Base-by-base conservation (phyloP, 75 land plant genomes). In the Isoetes taiwanensis region DNA sequence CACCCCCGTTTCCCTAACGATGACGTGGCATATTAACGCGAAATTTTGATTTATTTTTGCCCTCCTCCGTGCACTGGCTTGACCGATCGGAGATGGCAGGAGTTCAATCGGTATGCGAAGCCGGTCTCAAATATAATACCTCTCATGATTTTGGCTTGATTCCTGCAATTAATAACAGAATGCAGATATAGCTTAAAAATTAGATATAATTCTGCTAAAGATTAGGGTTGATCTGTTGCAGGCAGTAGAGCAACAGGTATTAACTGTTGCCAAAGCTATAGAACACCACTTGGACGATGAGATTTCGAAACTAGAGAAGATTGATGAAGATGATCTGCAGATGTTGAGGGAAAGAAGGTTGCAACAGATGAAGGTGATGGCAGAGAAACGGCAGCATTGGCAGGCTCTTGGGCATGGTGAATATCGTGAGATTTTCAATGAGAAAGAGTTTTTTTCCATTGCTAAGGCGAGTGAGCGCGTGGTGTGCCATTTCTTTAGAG, bases 401-500 rank as follows among this genome's bases (percentile, higher is more conserved):
- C 54, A 78, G 64, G 57, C 81, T 20, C 66, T 76, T 3, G 98
- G 96, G 28, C 98, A 93, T 20, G 96, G 98, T 23, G 96, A 93
- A 30, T 88, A 93, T 67, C 68, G 79, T 19, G 98, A 93, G 72
- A 73, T 93, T 17, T 64, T 59, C 24, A 27, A 68, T 43, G 95
- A 93, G 74, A 93, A 93, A 73, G 98, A 93, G 3, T 93, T 93
- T 62, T 93, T 93, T 57, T 38, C 89, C 4, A 68, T 53, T 20
- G 98, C 73, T 35, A 93, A 93, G 72, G 82, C 82, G 43, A 93
- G 98, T 34, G 98, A 93, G 30, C 81, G 95, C 42, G 81, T 93
- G n/a, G 86, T 93, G 30, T 87, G 95, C 61, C 98, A 93, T 52
- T 93, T 93, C 56, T 93, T 87, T 52, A 76, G 95, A 6, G 96